Evolutionary conservation across 768 basidiomycete species (phyloP).

Genomic region (Leucosporidium yakuticum): DNA sequence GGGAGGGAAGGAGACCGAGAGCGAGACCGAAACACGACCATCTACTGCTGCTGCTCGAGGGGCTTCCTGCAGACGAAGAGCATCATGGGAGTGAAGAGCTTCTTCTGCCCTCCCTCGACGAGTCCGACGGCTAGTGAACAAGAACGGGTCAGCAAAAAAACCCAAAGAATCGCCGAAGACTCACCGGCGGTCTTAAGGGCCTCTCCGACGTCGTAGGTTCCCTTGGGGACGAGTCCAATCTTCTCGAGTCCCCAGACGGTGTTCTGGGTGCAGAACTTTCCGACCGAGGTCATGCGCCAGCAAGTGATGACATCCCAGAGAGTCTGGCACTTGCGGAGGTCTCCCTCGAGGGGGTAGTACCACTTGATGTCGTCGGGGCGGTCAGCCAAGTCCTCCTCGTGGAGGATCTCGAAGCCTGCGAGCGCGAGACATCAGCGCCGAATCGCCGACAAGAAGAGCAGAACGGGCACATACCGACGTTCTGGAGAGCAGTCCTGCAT

Average conservation of each 20-base stretch:
- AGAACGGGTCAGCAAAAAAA: not conserved
- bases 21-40: too few relatives aligned
- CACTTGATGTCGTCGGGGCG: conserved; percentile 61
- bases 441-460: conserved; percentile 38
- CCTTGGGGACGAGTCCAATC: conserved; percentile 77
- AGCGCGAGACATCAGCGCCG: too few relatives aligned
- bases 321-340: conserved; percentile 86
- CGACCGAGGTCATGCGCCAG: conserved; percentile 84
- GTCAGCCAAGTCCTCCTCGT: conserved; percentile 90
- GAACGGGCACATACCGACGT: conserved; percentile 50
- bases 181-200: conserved; percentile 64
- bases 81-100: conserved; percentile 45
- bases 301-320: conserved; percentile 76
- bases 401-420: conserved; percentile 61
- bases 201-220: conserved; percentile 84
- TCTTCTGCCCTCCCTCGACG: conserved; percentile 75
- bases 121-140: conserved; percentile 54
- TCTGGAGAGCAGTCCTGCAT: conserved; percentile 68
- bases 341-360: conserved; percentile 97
- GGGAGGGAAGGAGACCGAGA: too few relatives aligned
- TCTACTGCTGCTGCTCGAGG: too few relatives aligned
- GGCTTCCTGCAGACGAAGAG: conserved; percentile 28
- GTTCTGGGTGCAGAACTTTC: conserved; percentile 75
- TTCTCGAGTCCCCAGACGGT: conserved; percentile 70
- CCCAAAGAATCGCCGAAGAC: not conserved